phyloP scores from a whole-genome alignment of 805 yeast genomes.

The Pichia nanzhaoensis region DNA sequence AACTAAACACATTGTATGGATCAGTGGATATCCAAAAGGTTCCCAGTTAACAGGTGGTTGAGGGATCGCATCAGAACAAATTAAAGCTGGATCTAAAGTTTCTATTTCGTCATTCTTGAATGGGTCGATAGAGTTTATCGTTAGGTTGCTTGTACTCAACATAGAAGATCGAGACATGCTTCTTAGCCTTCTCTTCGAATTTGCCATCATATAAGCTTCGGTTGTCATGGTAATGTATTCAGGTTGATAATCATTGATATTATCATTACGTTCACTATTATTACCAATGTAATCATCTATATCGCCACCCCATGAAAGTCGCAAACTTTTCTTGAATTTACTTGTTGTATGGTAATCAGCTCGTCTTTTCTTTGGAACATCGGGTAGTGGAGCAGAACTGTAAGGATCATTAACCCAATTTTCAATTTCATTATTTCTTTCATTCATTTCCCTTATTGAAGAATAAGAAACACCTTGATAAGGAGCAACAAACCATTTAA shows the following conservation, averaged over 20 bases:
- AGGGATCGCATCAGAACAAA: slow-evolving; percentile 75
- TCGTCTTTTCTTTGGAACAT: slow-evolving; percentile 45
- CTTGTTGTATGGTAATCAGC: slow-evolving; percentile 37
- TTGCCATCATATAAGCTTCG: slow-evolving; percentile 37
- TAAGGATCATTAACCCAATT: slow-evolving; percentile 73
- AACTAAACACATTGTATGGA: slow-evolving; percentile 67
- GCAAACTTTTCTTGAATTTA: slow-evolving; percentile 27
- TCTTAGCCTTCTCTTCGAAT: slow-evolving; percentile 12
- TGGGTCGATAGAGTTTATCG: slow-evolving; percentile 13
- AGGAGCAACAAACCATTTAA: slow-evolving; percentile 74
- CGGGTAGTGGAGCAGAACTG: slow-evolving; percentile 43
- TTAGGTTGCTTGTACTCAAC: slow-evolving; percentile 10
- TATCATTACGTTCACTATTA: slow-evolving; percentile 6
- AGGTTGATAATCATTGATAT: slow-evolving; percentile 31
- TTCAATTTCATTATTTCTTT: slow-evolving; percentile 65
- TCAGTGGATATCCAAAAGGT: slow-evolving; percentile 78
- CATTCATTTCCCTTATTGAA: slow-evolving; percentile 52
- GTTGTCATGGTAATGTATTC: slow-evolving; percentile 59
- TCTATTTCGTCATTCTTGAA: slow-evolving; percentile 33
- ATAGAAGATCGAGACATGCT: slow-evolving; percentile 9
- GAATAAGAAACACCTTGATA: slow-evolving; percentile 66
- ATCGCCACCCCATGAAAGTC: slow-evolving; percentile 35
- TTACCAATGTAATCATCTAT: slow-evolving; percentile 25
- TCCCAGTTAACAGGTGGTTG: slow-evolving; percentile 88
- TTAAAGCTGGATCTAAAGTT: slow-evolving; percentile 49